These are phyloP conservation scores for Rutstroemia sydowiana DNA, from an alignment of 2,329 filamentous ascomycete genomes.

Conservation along the genomic window DNA sequence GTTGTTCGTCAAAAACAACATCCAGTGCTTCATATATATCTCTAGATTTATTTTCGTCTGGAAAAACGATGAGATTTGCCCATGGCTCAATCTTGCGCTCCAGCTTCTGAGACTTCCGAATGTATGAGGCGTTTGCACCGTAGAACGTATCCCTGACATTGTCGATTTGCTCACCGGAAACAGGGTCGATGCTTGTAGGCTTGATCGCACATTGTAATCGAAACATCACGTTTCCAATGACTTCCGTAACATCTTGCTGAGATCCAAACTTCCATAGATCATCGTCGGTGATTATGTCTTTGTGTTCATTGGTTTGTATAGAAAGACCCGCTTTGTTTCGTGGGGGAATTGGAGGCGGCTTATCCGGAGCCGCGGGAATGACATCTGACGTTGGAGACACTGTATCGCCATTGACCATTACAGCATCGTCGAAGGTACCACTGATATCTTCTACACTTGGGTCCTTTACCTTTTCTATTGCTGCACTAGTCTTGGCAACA, in stretches of 20 bases:
- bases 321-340: slow-evolving; percentile 29
- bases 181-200: slow-evolving; percentile 53
- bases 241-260: slow-evolving; percentile 94
- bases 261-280: slow-evolving; percentile 31
- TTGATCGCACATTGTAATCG: slow-evolving; percentile 84
- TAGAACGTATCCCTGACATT: slow-evolving; percentile 66
- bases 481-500: neutral
- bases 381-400: slow-evolving; percentile 5
- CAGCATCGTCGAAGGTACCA: slow-evolving; percentile 14
- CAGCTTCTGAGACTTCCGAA: slow-evolving; percentile 42
- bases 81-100: slow-evolving; percentile 37
- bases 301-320: slow-evolving; percentile 25
- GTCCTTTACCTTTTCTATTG: neutral
- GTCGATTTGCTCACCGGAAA: slow-evolving; percentile 72
- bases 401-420: slow-evolving; percentile 32
- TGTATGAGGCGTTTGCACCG: slow-evolving; percentile 53
- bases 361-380: slow-evolving; percentile 20
- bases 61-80: slow-evolving; percentile 53
- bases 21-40: slow-evolving; percentile 81
- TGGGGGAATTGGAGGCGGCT: slow-evolving; percentile 30
- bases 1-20: slow-evolving; percentile 74
- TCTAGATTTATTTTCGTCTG: slow-evolving; percentile 40
- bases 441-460: slow-evolving; percentile 2
- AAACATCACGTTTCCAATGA: slow-evolving; percentile 86
- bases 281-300: slow-evolving; percentile 24